These are phyloP conservation scores for Spergularia bocconei DNA, from an alignment of 148 eudicot genomes.

Conservation along the genomic window DNA sequence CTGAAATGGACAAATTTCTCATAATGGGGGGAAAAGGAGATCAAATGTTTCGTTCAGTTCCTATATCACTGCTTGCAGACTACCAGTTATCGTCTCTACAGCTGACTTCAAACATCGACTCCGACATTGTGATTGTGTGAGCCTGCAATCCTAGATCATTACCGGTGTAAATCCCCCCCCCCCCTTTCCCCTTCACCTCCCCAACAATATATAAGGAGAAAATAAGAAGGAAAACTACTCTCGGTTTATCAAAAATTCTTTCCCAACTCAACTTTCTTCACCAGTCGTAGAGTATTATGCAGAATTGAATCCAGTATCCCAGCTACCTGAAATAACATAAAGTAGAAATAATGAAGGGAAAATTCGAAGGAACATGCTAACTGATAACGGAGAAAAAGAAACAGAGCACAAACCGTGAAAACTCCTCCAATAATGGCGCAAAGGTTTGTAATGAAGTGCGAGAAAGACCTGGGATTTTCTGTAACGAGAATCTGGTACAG, in stretches of 20 bases:
- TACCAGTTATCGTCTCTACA: conserved; percentile 11
- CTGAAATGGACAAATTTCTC: not conserved
- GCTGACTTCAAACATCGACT: conserved; percentile 5
- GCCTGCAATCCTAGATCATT: conserved; percentile 7
- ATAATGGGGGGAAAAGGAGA: not conserved
- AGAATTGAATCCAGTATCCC: conserved; percentile 88
- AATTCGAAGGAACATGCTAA: not conserved
- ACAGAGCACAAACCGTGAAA: conserved; percentile 68
- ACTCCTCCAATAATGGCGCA: conserved; percentile 97
- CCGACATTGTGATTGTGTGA: conserved; percentile 15
- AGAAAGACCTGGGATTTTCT: conserved; percentile 69
- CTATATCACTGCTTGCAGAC: conserved; percentile 5
- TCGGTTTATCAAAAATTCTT: conserved; percentile 55
- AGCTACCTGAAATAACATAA: conserved; percentile 67
- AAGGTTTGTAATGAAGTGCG: conserved; percentile 83
- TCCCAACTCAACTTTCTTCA: conserved; percentile 90
- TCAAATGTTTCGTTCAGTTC: not conserved
- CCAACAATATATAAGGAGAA: not conserved
- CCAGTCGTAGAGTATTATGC: conserved; percentile 66
- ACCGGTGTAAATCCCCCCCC: not conserved
- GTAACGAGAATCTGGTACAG: conserved; percentile 62
- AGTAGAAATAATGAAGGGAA: not conserved
- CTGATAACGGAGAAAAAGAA: not conserved
- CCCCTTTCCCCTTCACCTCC: not conserved
- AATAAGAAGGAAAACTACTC: not conserved